Conservation (phyloP, 2,329 filamentous ascomycete genomes). For the Fusarium sp. region DNA sequence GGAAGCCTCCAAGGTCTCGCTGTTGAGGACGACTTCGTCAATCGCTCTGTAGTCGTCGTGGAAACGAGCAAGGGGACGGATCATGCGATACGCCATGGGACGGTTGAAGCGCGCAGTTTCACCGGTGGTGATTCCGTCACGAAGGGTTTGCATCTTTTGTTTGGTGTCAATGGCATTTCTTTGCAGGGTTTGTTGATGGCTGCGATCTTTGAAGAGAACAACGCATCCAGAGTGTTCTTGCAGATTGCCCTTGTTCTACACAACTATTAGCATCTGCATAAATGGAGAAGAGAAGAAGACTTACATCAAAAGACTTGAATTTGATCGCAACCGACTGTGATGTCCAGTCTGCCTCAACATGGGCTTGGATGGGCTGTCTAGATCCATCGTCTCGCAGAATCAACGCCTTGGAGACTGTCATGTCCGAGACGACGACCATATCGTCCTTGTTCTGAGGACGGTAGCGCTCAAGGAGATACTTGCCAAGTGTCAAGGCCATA, state of each 20-base stretch:
- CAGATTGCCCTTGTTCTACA: conserved; percentile 13
- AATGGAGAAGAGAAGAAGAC: accelerated
- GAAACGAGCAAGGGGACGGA: conserved; percentile 36
- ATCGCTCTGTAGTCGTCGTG: conserved; percentile 40
- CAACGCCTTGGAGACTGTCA: conserved; percentile 35
- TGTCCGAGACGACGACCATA: conserved; percentile 37
- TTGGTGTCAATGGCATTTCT: not conserved
- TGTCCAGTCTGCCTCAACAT: conserved; percentile 34
- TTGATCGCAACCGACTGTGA: conserved; percentile 8
- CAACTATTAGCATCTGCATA: accelerated
- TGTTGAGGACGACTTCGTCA: conserved; percentile 37
- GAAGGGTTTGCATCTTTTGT: conserved; percentile 32
- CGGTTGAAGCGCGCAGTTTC: conserved; percentile 38
- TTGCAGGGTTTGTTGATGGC: conserved; percentile 21
- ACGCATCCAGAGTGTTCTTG: conserved; percentile 31
- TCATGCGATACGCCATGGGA: conserved; percentile 39
- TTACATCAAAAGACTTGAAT: conserved; percentile 39
- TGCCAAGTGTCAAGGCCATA: conserved; percentile 32
- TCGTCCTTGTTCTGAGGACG: conserved; percentile 18
- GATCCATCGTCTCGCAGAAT: conserved; percentile 18
- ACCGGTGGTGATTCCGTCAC: conserved; percentile 17
- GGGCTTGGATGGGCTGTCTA: conserved; percentile 29
- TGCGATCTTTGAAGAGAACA: conserved; percentile 28
- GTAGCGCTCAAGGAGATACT: conserved; percentile 26
- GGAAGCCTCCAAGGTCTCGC: conserved; percentile 25